Percentiles rank a stretch among this genome's conserved stretches.
phyloP scores from a whole-genome alignment of 1,139 yeast species.

The Suhomyces kunorum region DNA sequence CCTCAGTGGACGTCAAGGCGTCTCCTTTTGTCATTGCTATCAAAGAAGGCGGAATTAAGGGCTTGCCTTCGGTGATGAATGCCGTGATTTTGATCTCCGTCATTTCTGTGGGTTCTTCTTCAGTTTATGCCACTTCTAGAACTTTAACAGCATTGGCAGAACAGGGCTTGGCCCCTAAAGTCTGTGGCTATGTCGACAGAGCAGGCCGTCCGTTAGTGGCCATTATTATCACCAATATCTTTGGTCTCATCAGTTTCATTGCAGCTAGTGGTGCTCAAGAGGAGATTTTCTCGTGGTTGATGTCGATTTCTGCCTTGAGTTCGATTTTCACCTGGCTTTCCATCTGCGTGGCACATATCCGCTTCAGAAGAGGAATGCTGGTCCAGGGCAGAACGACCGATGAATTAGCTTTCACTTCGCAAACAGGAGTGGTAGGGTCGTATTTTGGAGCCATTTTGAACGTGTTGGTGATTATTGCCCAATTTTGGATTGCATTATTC shows the following conservation, averaged over 20 bases:
- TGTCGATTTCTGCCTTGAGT: constrained; percentile 41
- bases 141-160: constrained; percentile 28
- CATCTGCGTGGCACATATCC: constrained; percentile 38
- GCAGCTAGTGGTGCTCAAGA: constrained; percentile 37
- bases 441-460: constrained; percentile 49
- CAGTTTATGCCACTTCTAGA: constrained; percentile 31
- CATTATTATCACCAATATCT: constrained; percentile 29
- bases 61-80: constrained; percentile 69
- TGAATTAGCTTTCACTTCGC: constrained; percentile 56
- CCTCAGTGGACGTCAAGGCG: constrained; percentile 49
- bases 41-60: constrained; percentile 55
- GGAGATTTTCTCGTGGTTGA: constrained; percentile 39
- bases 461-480: constrained; percentile 54
- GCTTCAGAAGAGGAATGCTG: constrained; percentile 38
- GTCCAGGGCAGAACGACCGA: constrained; percentile 41
- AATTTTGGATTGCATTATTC: constrained; percentile 48
- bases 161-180: constrained; percentile 29
- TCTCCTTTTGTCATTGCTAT: constrained; percentile 62
- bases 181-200: constrained; percentile 29
- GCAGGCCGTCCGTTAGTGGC: constrained; percentile 35
- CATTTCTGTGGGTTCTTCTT: constrained; percentile 45
- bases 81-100: constrained; percentile 72
- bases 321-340: constrained; percentile 45
- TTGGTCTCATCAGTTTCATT: constrained; percentile 32
- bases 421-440: constrained; percentile 58